Conservation (phyloP, 768 basidiomycete species). For the Tricholoma terreum region DNA sequence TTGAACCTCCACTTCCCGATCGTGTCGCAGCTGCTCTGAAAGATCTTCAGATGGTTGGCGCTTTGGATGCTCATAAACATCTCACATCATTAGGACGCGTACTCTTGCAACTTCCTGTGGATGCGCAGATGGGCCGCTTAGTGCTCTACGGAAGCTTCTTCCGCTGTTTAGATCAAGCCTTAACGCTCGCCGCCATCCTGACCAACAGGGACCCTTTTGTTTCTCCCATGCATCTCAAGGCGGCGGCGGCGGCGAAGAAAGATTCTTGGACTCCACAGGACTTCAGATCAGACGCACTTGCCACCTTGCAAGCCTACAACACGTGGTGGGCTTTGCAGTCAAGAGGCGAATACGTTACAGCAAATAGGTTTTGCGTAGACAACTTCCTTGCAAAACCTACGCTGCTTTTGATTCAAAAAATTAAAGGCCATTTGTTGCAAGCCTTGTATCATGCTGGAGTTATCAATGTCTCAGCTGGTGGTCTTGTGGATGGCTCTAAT, state of each 20-base stretch:
- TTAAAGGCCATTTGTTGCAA: conserved; percentile 74
- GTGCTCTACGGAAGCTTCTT: conserved; percentile 91
- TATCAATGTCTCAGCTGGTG: conserved; percentile 77
- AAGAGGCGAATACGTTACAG: conserved; percentile 57
- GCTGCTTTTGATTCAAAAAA: conserved; percentile 73
- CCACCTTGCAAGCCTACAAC: conserved; percentile 77
- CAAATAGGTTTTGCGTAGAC: conserved; percentile 74
- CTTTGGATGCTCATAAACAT: conserved; percentile 70
- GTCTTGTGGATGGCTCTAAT: conserved; percentile 33
- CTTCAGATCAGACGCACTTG: conserved; percentile 84
- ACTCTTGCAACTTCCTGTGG: conserved; percentile 84
- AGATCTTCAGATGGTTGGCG: conserved; percentile 81
- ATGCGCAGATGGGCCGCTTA: conserved; percentile 85
- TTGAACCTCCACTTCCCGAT: conserved; percentile 81
- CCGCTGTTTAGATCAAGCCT: conserved; percentile 82
- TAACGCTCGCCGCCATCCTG: conserved; percentile 90
- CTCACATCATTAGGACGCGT: conserved; percentile 87
- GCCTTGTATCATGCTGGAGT: conserved; percentile 78
- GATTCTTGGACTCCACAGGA: conserved; percentile 72
- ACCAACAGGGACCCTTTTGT: conserved; percentile 90
- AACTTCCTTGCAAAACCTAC: conserved; percentile 92
- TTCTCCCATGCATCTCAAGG: conserved; percentile 72
- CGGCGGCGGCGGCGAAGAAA: conserved; percentile 69
- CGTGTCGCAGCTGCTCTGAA: conserved; percentile 80
- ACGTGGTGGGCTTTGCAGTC: conserved; percentile 75